Base-by-base conservation (phyloP, 352 stramenopile species). In the Globisporangium paroecandrum region DNA sequence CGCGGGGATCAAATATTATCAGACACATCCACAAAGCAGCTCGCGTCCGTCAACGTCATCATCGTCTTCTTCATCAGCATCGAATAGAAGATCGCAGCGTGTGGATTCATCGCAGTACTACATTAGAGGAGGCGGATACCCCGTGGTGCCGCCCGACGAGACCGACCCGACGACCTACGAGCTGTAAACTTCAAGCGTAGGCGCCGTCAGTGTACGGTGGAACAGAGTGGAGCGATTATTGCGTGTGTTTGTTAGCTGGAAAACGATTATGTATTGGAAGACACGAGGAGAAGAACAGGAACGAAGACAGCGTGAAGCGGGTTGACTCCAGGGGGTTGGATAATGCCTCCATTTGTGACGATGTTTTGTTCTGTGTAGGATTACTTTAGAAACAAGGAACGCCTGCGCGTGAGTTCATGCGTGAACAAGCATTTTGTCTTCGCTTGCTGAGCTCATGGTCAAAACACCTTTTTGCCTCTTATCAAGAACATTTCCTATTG, bases 121-220 rank as follows among this genome's bases (percentile, higher is more conserved):
- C 58, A 51, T 53, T 51, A 20, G 15, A 51, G 43, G 43, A 6
- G 43, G 43, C 61, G 51, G 7, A 15, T 32, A 54, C 10, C 20
- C 25, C 15, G 34, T 47, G 32, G 20, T 47, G 32, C n/a, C n/a
- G 10, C 56, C 32, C 18, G 56, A 61, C 20, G 56, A 61, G 56
- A 27, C 29, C 29, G 56, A 61, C 12, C 56, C 56, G 1, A 22
- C 66, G 46, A 56, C 65, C 43, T 72, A 68, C 25, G 67, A 72
- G 54, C 57, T 72, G 41, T 72, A 53, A 51, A 7, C 18, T 20
- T 20, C 1, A 51, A 58, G 49, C 7, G 25, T 0, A 43, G 25
- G 29, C 22, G 20, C 51, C 8, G 2, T 27, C 15, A 5, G 25
- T 38, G n/a, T 56, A 7, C 29, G 3, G 32, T 5, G 25, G 54